These are phyloP conservation scores for Ascoidea asiatica DNA, from an alignment of 805 yeast species.

Conservation along the genomic window DNA sequence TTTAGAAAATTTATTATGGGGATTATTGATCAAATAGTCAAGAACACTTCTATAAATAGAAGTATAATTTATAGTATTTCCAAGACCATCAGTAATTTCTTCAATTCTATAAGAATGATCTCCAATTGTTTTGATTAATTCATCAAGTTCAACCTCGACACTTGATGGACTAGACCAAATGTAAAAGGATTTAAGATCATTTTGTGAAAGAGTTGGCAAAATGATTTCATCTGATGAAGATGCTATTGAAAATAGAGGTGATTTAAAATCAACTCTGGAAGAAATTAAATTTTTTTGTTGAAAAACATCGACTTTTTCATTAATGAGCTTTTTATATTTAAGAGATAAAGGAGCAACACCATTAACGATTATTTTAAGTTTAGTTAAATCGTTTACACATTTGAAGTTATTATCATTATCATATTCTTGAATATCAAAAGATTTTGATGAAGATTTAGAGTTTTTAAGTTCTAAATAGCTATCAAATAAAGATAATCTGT, in stretches of 20 bases:
- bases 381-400: slow-evolving; percentile 51
- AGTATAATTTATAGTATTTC: slow-evolving; percentile 36
- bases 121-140: slow-evolving; percentile 30
- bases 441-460: neutral
- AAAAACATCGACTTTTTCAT: slow-evolving; percentile 20
- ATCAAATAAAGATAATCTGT: neutral
- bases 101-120: slow-evolving; percentile 41
- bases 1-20: slow-evolving; percentile 3
- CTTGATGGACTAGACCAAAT: slow-evolving; percentile 19
- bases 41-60: slow-evolving; percentile 17
- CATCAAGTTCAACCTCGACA: slow-evolving; percentile 30
- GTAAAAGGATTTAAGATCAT: slow-evolving; percentile 11
- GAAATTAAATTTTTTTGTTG: slow-evolving; percentile 36
- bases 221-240: slow-evolving; percentile 4
- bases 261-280: slow-evolving; percentile 24
- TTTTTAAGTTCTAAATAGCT: too few species aligned
- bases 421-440: slow-evolving; percentile 14
- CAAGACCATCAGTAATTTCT: slow-evolving; percentile 52
- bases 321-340: slow-evolving; percentile 34
- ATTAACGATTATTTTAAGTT: slow-evolving; percentile 35
- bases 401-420: slow-evolving; percentile 23
- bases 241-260: slow-evolving; percentile 30
- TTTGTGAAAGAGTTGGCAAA: slow-evolving; percentile 1
- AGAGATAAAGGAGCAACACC: slow-evolving; percentile 75
- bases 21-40: slow-evolving; percentile 6